These are phyloP conservation scores for Lojkania enalia DNA, from an alignment of 2,329 filamentous ascomycete genomes.

Conservation along the genomic window DNA sequence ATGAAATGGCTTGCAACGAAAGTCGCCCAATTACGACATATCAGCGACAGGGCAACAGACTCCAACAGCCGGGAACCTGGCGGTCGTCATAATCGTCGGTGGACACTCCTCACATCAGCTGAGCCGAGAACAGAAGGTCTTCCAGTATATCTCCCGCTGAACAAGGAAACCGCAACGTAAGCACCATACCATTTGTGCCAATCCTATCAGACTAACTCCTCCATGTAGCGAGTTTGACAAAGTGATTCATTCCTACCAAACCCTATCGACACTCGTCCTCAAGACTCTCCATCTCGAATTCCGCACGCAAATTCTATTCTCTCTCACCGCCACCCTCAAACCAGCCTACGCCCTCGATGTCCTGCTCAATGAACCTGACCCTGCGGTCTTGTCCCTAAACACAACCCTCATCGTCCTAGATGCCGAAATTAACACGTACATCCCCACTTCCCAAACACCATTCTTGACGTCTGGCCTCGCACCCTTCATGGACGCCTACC, in stretches of 20 bases:
- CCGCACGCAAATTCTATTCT: constrained; percentile 81
- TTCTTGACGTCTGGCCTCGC: constrained; percentile 80
- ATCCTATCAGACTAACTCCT: not conserved
- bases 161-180: constrained; percentile 78
- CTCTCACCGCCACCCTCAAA: constrained; percentile 63
- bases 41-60: constrained; percentile 73
- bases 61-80: constrained; percentile 56
- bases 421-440: constrained; percentile 73
- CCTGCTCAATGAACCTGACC: constrained; percentile 75
- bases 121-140: constrained; percentile 59
- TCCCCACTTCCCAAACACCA: constrained; percentile 67
- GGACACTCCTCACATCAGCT: constrained; percentile 71
- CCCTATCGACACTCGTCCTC: constrained; percentile 77
- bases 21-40: constrained; percentile 77
- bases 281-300: constrained; percentile 88
- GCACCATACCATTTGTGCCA: constrained; percentile 29
- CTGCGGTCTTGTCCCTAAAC: constrained; percentile 81
- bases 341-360: constrained; percentile 62
- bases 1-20: constrained; percentile 97
- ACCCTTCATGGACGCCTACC: constrained; percentile 74
- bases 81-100: constrained; percentile 67
- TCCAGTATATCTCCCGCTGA: constrained; percentile 83
- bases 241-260: constrained; percentile 80
- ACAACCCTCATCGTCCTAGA: constrained; percentile 84
- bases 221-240: constrained; percentile 77